phyloP scores from a whole-genome alignment of 441 rosid genomes.

The Viola pubescens region DNA sequence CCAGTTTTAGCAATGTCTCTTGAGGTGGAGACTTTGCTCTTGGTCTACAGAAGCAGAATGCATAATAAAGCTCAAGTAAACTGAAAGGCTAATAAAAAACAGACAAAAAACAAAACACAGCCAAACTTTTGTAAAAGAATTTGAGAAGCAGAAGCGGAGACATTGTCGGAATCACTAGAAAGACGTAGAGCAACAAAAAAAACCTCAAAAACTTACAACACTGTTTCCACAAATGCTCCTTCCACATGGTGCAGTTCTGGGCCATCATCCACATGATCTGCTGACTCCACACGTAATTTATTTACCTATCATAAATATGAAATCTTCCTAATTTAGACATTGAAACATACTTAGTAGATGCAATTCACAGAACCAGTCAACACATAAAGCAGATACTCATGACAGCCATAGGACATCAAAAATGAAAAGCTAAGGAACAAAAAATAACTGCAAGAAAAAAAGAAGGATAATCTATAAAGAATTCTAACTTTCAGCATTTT shows the following conservation, averaged over 20 bases:
- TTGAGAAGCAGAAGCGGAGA: neutral
- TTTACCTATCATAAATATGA: slow-evolving; percentile 51
- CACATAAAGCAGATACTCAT: too few species aligned
- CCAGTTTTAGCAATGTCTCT: slow-evolving; percentile 72
- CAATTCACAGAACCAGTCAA: neutral
- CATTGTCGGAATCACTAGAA: neutral
- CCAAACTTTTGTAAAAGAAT: neutral
- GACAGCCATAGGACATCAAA: too few species aligned
- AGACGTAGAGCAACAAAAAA: slow-evolving; percentile 4
- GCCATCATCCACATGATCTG: slow-evolving; percentile 49
- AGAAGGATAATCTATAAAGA: too few species aligned
- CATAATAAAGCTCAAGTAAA: neutral
- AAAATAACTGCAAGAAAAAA: too few species aligned
- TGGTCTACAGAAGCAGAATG: slow-evolving; percentile 42
- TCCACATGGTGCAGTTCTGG: slow-evolving; percentile 85
- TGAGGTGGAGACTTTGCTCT: slow-evolving; percentile 83
- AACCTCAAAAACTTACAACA: slow-evolving; percentile 48
- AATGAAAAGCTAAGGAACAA: too few species aligned
- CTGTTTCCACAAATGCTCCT: slow-evolving; percentile 87
- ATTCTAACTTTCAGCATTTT: too few species aligned
- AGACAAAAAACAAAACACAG: neutral
- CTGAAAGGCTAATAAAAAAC: neutral
- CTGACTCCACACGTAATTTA: slow-evolving; percentile 56
- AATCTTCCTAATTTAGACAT: slow-evolving; percentile 1
- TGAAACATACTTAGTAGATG: neutral